phyloP scores from a whole-genome alignment of 1,284 basidiomycete species.

The Thelephora terrestris region DNA sequence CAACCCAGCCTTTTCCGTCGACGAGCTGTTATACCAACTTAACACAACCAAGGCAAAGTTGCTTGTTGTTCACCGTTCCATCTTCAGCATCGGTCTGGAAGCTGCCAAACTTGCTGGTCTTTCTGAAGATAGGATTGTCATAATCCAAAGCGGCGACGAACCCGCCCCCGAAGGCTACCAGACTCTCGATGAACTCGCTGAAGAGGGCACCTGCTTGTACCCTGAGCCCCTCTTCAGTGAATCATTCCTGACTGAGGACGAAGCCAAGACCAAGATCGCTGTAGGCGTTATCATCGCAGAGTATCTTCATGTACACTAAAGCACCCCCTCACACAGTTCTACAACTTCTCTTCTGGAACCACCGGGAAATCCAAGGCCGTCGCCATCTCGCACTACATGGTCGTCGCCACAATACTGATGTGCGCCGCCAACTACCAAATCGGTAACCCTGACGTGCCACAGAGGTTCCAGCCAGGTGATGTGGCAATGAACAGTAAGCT shows the following conservation, averaged over 20 bases:
- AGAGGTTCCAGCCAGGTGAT: not conserved
- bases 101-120: conserved; percentile 38
- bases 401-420: conserved; percentile 2
- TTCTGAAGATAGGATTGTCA: conserved; percentile 40
- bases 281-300: conserved; percentile 32
- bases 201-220: conserved; percentile 32
- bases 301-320: not conserved
- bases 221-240: conserved; percentile 30
- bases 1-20: conserved; percentile 50
- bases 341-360: conserved; percentile 64
- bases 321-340: conserved; percentile 23
- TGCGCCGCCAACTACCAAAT: not conserved
- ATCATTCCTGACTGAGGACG: conserved; percentile 39
- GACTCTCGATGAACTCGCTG: conserved; percentile 40
- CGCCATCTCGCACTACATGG: conserved; percentile 48
- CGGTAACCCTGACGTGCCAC: conserved; percentile 5
- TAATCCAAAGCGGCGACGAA: conserved; percentile 32
- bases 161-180: conserved; percentile 3
- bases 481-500: not conserved
- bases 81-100: conserved; percentile 35
- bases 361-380: conserved; percentile 73
- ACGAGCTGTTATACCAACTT: conserved; percentile 50
- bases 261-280: conserved; percentile 51
- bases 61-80: conserved; percentile 43
- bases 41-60: conserved; percentile 39